Evolutionary conservation across 768 basidiomycete genomes (phyloP), one percentile per base, ranked within the genome.

Genomic region (Trametes sanguinea): DNA sequence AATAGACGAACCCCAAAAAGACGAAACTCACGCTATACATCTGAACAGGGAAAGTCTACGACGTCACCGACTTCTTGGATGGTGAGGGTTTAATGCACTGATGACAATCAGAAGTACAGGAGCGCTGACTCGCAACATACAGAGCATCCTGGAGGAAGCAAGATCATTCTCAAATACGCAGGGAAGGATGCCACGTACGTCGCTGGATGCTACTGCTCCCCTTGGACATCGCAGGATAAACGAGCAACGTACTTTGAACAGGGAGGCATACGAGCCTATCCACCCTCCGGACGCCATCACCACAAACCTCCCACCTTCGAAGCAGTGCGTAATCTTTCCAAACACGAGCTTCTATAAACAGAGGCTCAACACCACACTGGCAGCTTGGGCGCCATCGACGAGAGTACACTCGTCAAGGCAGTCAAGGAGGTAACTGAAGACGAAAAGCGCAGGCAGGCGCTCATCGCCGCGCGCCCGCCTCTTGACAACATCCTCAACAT

Each of bases 281-380:
- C 95, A 97, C 69, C 94, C 95, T 6, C 94, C 85, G 44, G 88
- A 87, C 73, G 91, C 83, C 53, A 94, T 91, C 64, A 87, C 85
- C 13, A 87, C 85, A 22, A 85, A 94, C 71, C 76, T 95, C 32
- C 88, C 89, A 4, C 80, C 78, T 17, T 89, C 94, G 62, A 95
- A 95, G 72, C 92, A 94, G 75, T 74, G 54, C 51, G 72, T 57
- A 6, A 11, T 17, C 30, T 14, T 27, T 35, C 16, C 42, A 9
- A 14, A 1, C 17, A 3, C n/a, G 37, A 13, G 4, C 29, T 16
- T 32, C 39, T 22, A 22, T 22, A 22, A 22, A 32, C 42, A 27
- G n/a, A 14, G 14, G 42, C n/a, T 43, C 9, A 43, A 16, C 7
- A 37, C 6, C 13, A 27, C 37, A n/a, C 14, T 33, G 8, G 22